Conservation (phyloP, 2,329 filamentous ascomycete species). For the Fusarium torulosum region DNA sequence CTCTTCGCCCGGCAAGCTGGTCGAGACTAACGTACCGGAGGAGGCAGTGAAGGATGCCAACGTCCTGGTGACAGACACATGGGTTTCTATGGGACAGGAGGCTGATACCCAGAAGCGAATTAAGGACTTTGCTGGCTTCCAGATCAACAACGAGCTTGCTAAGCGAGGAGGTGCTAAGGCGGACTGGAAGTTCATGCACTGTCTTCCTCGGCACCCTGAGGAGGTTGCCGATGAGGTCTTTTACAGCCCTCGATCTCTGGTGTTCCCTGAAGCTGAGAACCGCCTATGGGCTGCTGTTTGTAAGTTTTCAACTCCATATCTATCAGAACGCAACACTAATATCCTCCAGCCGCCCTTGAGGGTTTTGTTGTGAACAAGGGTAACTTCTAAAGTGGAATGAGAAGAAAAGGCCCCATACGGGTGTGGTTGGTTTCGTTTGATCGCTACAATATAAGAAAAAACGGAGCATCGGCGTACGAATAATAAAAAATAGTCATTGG, state of each 20-base stretch:
- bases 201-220: constrained; percentile 89
- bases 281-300: constrained; percentile 89
- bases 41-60: constrained; percentile 89
- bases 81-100: constrained; percentile 99
- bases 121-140: constrained; percentile 87
- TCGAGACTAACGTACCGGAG: constrained; percentile 83
- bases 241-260: constrained; percentile 85
- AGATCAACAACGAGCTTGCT: constrained; percentile 89
- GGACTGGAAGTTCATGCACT: constrained; percentile 99
- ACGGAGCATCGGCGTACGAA: constrained; percentile 45
- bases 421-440: constrained; percentile 26
- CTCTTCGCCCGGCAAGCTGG: constrained; percentile 72
- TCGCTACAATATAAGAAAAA: constrained; percentile 21
- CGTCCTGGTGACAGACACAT: constrained; percentile 95
- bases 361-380: constrained; percentile 96
- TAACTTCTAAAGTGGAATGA: constrained; percentile 63
- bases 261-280: constrained; percentile 96
- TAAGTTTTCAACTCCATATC: constrained; percentile 56
- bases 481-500: constrained; percentile 47
- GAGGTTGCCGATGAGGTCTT: constrained; percentile 97
- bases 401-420: neutral
- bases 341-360: constrained; percentile 75
- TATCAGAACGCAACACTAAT: constrained; percentile 29
- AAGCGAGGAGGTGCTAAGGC: constrained; percentile 86
- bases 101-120: constrained; percentile 82